phyloP scores from a whole-genome alignment of 2,329 filamentous ascomycete species.

The Penicillium occitanis region DNA sequence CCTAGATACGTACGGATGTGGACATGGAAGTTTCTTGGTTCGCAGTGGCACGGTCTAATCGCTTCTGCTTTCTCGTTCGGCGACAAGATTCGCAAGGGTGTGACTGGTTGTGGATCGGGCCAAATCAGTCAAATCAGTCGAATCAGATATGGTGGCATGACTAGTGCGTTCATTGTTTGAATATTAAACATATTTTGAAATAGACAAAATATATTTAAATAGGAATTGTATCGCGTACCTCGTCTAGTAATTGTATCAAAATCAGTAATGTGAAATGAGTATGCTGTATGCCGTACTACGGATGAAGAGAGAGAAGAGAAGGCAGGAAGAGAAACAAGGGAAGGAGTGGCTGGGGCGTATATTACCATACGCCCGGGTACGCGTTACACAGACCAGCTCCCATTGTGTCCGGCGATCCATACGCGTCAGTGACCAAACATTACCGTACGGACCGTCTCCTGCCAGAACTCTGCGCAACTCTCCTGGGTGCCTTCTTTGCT shows the following conservation, averaged over 20 bases:
- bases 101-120: neutral
- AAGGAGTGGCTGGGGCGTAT: conserved; percentile 2
- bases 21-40: neutral
- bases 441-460: neutral
- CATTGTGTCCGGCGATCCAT: neutral
- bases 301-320: no score
- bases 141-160: neutral
- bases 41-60: neutral
- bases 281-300: neutral
- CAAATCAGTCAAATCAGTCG: neutral
- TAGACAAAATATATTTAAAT: neutral
- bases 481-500: neutral
- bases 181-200: neutral
- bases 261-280: neutral
- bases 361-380: conserved; percentile 2
- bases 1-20: neutral
- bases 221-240: no score
- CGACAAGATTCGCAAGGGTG: neutral
- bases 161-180: neutral
- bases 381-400: neutral
- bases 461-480: conserved; percentile 7
- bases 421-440: neutral
- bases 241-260: no score
- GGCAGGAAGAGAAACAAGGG: neutral
- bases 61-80: conserved; percentile 3